phyloP scores from a whole-genome alignment of 116 monocot species.

The Trichopus zeylanicus region DNA sequence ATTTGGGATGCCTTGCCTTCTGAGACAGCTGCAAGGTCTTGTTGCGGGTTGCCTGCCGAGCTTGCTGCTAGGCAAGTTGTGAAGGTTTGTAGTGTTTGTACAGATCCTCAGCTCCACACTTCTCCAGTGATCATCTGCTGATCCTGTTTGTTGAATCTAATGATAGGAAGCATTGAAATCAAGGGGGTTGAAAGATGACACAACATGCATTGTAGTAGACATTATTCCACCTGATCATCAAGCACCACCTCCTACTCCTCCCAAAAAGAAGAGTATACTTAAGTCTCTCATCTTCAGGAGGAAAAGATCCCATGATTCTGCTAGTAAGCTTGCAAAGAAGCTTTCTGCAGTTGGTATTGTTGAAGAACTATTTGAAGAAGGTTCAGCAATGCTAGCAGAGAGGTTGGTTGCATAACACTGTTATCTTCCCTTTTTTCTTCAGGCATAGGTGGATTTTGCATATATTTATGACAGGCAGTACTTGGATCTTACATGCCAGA shows the following conservation, averaged over 20 bases:
- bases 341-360: slow-evolving; percentile 44
- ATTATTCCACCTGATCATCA: slow-evolving; percentile 47
- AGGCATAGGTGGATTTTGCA: too few relatives aligned
- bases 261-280: slow-evolving; percentile 47
- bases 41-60: slow-evolving; percentile 61
- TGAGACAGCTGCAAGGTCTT: slow-evolving; percentile 52
- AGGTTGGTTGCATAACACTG: slow-evolving; percentile 36
- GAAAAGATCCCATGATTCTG: slow-evolving; percentile 34
- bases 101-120: too few relatives aligned
- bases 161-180: slow-evolving; percentile 56
- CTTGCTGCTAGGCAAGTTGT: slow-evolving; percentile 64
- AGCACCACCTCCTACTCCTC: slow-evolving; percentile 36
- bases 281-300: slow-evolving; percentile 39
- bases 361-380: slow-evolving; percentile 75
- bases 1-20: slow-evolving; percentile 68
- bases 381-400: slow-evolving; percentile 68
- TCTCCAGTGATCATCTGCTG: background rate
- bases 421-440: too few relatives aligned
- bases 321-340: slow-evolving; percentile 44
- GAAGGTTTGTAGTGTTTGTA: slow-evolving; percentile 29
- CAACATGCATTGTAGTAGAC: slow-evolving; percentile 68
- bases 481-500: too few relatives aligned
- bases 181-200: slow-evolving; percentile 74
- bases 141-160: slow-evolving; percentile 4
- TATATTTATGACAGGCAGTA: too few relatives aligned